These are phyloP conservation scores for Ampelomyces quisqualis DNA, from an alignment of 2,329 filamentous ascomycete species.

Conservation along the genomic window DNA sequence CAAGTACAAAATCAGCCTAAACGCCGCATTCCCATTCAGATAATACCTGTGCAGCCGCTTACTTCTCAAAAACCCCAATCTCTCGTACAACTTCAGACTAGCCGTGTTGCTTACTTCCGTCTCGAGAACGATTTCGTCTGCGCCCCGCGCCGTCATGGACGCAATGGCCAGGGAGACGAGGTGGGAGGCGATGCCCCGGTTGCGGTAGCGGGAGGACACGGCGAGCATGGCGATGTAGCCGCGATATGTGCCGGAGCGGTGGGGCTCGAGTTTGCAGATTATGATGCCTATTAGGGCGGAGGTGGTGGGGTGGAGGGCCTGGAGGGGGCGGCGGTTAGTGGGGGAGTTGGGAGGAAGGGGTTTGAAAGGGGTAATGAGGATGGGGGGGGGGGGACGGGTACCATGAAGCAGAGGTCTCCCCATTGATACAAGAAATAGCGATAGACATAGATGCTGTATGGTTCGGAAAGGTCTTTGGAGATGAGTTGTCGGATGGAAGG, in stretches of 20 bases:
- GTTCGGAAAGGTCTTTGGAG: conserved; percentile 93
- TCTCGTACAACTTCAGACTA: conserved; percentile 89
- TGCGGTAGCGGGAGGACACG: conserved; percentile 76
- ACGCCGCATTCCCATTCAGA: conserved; percentile 92
- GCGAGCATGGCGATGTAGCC: conserved; percentile 99
- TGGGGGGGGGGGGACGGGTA: conserved; percentile 40
- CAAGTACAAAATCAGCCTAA: conserved; percentile 79
- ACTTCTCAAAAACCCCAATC: conserved; percentile 85
- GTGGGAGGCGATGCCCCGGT: conserved; percentile 79
- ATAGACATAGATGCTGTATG: conserved; percentile 99
- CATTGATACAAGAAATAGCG: conserved; percentile 98
- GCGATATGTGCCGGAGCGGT: conserved; percentile 80
- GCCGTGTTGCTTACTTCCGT: conserved; percentile 91
- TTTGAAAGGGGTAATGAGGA: no score
- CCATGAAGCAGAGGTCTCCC: conserved; percentile 96
- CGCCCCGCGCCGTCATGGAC: conserved; percentile 78
- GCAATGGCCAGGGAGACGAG: conserved; percentile 90
- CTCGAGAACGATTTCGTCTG: conserved; percentile 93
- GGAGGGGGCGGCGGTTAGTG: neutral
- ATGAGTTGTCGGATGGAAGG: conserved; percentile 89
- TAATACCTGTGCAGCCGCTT: conserved; percentile 96
- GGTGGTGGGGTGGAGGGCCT: conserved; percentile 41
- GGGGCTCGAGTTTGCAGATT: conserved; percentile 89
- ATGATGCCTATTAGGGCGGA: conserved; percentile 83
- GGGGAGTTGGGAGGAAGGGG: neutral